A percentile compares a stretch with the other conserved stretches of the same genome.
Conservation (phyloP, 2,329 filamentous ascomycete species). For the Phyllachora maydis region DNA sequence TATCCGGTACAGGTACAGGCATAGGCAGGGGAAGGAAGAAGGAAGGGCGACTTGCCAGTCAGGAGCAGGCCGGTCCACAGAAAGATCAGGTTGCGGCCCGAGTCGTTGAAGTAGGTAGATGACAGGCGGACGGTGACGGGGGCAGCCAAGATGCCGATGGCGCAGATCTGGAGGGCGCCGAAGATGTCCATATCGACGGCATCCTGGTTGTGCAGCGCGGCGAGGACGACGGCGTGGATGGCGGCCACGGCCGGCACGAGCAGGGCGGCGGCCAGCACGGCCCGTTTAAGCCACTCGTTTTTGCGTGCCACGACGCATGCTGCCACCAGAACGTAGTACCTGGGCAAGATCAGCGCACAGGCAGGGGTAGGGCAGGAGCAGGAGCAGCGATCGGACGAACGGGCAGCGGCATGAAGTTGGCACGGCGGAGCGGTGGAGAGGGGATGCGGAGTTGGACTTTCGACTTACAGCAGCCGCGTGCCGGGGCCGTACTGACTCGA, state of each 20-base stretch:
- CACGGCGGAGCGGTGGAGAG: too few relatives aligned
- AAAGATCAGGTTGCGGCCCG: conserved; percentile 45
- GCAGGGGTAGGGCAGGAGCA: too few relatives aligned
- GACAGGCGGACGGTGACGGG: conserved; percentile 41
- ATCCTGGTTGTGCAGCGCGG: conserved; percentile 36
- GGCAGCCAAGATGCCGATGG: conserved; percentile 42
- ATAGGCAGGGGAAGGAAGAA: too few relatives aligned
- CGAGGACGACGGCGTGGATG: conserved; percentile 40
- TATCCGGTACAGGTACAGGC: too few relatives aligned
- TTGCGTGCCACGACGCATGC: conserved; percentile 42
- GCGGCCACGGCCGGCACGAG: conserved; percentile 43
- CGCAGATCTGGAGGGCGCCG: conserved; percentile 45
- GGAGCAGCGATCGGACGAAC: too few relatives aligned
- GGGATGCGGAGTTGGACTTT: too few relatives aligned
- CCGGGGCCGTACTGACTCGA: conserved; percentile 35
- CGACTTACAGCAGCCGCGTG: conserved; percentile 26
- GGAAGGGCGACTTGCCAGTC: conserved; percentile 24
- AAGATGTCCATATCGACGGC: conserved; percentile 47
- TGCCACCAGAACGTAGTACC: conserved; percentile 42
- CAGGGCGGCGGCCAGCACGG: conserved; percentile 40
- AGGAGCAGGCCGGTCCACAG: conserved; percentile 41
- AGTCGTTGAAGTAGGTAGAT: conserved; percentile 40
- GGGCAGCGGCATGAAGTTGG: too few relatives aligned
- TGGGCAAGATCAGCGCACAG: conserved; percentile 10
- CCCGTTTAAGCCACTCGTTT: conserved; percentile 37